Base-by-base conservation (phyloP, 2,329 filamentous ascomycete genomes). In the Fusarium oligoseptatum region DNA sequence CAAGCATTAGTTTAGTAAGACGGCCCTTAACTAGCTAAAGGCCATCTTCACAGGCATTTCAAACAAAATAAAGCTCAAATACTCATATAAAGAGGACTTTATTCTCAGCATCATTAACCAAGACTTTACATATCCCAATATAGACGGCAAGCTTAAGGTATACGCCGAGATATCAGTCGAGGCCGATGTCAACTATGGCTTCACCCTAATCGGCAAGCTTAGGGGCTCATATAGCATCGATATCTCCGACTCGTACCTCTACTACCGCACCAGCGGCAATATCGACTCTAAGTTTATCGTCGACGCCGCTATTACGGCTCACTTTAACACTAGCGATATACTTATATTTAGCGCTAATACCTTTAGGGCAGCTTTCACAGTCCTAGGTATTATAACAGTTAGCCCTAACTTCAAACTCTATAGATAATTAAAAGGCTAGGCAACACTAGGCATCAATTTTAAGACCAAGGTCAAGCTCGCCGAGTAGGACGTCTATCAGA, bases 1-100 rank as follows among this genome's bases (percentile, higher is more conserved):
- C 63, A 77, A 83, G 70, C 80, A 82, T 3, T 84, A 82, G 82
- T 84, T 83, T 39, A 81, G 81, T 9, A 48, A 72, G 20, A 75
- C 71, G 62, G 66, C 81, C 34, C 39, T 84, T 41, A 74, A 77
- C 48, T 84, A 78, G 83, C 77, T 80, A 58, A 66, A 66, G 43
- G 64, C 64, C 17, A 43, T 66, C 41, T 66, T 66, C 14, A 66
- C 43, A 3, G 64, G 64, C 17, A 43, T 66, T 34, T 55, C 56
- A 22, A 78, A 82, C 48, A 79, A 77, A 69, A 67, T 73, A 8
- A 70, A 78, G 14, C 78, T 80, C 50, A 71, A 75, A 6, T 77
- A 78, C 63, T 65, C 67, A 22, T 76, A 78, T 48, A 64, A 76
- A 20, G 76, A 80, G 29, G 73, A 57, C 10, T 60, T 81, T 29